Evolutionary conservation across 768 basidiomycete species (phyloP).

Genomic region (Tylopilus rubrobrunneus): DNA sequence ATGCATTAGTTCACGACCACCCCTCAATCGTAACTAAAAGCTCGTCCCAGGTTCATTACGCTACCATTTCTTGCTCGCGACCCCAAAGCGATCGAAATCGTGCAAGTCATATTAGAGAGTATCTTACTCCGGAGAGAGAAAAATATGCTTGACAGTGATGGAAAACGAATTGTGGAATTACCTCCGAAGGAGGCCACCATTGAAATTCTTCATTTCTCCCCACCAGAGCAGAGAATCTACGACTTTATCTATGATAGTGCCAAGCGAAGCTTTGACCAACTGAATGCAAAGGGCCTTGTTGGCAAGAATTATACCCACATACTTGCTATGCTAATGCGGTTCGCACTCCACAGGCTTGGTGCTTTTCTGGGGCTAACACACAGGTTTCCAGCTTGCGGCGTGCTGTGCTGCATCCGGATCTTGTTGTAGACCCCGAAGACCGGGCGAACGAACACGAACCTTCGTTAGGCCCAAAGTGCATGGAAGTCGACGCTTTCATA

Average conservation of each 20-base stretch:
- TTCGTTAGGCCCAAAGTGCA: constrained; percentile 30
- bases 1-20: constrained; percentile 23
- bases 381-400: constrained; percentile 63
- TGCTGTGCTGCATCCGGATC: constrained; percentile 85
- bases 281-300: constrained; percentile 74
- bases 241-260: constrained; percentile 79
- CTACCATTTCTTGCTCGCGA: constrained; percentile 89
- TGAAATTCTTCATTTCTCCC: constrained; percentile 76
- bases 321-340: constrained; percentile 95
- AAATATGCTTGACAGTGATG: constrained; percentile 82
- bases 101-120: constrained; percentile 90
- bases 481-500: constrained; percentile 61
- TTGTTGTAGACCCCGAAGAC: constrained; percentile 61
- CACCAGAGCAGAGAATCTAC: constrained; percentile 82
- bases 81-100: constrained; percentile 89
- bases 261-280: constrained; percentile 74
- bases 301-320: constrained; percentile 84
- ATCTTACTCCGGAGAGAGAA: constrained; percentile 89
- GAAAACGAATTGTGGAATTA: constrained; percentile 83
- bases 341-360: constrained; percentile 16
- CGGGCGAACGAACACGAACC: constrained; percentile 34
- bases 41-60: constrained; percentile 68
- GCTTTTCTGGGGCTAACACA: constrained; percentile 3
- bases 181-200: constrained; percentile 78
- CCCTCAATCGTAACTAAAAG: constrained; percentile 1